Evolutionary conservation across 768 basidiomycete species (phyloP).

Genomic region (Mycena leptocephala): DNA sequence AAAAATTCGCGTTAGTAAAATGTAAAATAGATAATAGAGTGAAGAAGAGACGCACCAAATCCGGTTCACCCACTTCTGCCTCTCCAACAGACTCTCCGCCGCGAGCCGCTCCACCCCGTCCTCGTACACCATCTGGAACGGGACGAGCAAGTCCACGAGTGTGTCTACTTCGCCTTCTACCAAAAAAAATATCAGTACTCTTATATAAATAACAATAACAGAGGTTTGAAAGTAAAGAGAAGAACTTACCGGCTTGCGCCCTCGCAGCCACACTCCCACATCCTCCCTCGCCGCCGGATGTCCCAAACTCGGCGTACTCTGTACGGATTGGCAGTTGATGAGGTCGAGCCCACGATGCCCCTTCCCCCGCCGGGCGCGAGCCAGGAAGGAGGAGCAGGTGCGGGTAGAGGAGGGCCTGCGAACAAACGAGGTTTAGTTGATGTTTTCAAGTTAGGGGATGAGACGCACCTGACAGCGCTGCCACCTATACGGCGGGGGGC

Average conservation of each 20-base stretch:
- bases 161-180: constrained; percentile 48
- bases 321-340: constrained; percentile 89
- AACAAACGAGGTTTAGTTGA: background rate
- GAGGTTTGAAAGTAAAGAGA: no score
- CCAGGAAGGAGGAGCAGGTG: constrained; percentile 92
- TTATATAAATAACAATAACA: background rate
- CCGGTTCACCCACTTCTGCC: constrained; percentile 94
- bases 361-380: constrained; percentile 86
- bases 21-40: no score
- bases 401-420: constrained; percentile 73
- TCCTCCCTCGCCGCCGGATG: constrained; percentile 91
- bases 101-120: constrained; percentile 94
- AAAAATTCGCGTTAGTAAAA: no score
- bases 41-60: constrained; percentile 75
- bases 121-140: constrained; percentile 92
- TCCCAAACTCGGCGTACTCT: constrained; percentile 85
- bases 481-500: constrained; percentile 86
- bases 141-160: constrained; percentile 82
- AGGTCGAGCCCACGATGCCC: constrained; percentile 92
- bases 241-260: constrained; percentile 64
- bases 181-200: background rate
- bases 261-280: constrained; percentile 90
- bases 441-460: background rate
- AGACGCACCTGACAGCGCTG: constrained; percentile 82
- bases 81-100: constrained; percentile 89